Conservation (phyloP, 257 asterid species). For the Agastache rugosa region DNA sequence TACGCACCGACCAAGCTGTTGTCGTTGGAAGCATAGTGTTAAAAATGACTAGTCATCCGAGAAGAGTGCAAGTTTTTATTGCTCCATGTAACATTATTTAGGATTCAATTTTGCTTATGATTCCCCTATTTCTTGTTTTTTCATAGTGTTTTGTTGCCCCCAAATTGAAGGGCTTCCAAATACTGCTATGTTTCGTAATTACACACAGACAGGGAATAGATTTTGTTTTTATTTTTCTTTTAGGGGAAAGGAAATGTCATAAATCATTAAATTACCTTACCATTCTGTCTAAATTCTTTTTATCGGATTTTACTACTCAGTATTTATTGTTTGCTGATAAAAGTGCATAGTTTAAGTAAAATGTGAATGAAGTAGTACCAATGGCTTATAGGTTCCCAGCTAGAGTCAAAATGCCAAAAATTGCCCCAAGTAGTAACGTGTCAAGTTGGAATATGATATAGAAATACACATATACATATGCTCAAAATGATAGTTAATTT, state of each 20-base stretch:
- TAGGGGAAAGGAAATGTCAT: no score
- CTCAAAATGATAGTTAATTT: no score
- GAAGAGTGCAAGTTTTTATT: neutral
- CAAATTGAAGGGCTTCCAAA: neutral
- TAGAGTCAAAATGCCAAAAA: no score
- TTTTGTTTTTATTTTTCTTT: no score
- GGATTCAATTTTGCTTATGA: constrained; percentile 4
- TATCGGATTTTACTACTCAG: neutral
- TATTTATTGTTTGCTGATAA: no score
- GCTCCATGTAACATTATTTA: neutral
- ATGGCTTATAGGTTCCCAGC: no score
- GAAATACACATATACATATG: no score
- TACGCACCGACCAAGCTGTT: constrained; percentile 20
- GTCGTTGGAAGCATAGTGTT: neutral
- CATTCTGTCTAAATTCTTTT: neutral
- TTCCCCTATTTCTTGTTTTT: neutral
- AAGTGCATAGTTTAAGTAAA: no score
- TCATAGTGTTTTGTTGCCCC: constrained; percentile 19
- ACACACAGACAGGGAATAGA: constrained; percentile 3
- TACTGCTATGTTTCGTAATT: constrained; percentile 5
- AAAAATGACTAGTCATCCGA: constrained; percentile 11
- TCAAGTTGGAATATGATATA: no score
- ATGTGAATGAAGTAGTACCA: no score
- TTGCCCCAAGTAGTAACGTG: no score
- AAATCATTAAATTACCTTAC: neutral